Evolutionary conservation across 1,284 basidiomycete genomes (phyloP).

Genomic region (Trametes versicolor): DNA sequence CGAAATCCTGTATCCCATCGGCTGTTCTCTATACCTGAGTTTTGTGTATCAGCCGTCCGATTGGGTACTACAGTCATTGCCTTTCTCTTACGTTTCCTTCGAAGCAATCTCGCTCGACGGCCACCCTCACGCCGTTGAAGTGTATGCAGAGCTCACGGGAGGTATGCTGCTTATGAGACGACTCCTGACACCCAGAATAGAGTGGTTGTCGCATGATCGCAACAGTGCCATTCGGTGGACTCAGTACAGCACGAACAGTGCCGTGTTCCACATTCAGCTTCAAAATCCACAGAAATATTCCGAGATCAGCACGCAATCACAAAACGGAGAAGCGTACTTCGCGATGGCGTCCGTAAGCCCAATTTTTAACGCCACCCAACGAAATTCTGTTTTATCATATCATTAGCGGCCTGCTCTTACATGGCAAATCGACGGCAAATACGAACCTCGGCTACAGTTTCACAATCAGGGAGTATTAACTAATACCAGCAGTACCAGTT

Average conservation of each 20-base stretch:
- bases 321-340: too few relatives aligned
- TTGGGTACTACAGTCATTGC: conserved; percentile 46
- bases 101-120: conserved; percentile 44
- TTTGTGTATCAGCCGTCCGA: conserved; percentile 41
- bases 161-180: conserved; percentile 22
- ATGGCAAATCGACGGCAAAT: neutral
- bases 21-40: neutral
- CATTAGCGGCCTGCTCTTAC: neutral
- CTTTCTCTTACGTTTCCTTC: conserved; percentile 46
- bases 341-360: too few relatives aligned
- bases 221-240: conserved; percentile 28
- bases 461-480: neutral
- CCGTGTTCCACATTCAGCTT: conserved; percentile 36
- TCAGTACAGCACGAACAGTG: conserved; percentile 18
- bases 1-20: neutral
- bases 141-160: conserved; percentile 49
- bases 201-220: conserved; percentile 35
- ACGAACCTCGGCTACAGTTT: neutral
- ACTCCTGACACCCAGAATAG: conserved; percentile 31
- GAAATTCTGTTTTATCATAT: too few relatives aligned
- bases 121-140: conserved; percentile 41
- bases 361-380: too few relatives aligned
- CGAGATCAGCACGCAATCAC: too few relatives aligned
- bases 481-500: neutral
- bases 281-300: too few relatives aligned